Evolutionary conservation across 306 rosid genomes (phyloP), one percentile per base, ranked within the genome.

Genomic region (Canavalia ensiformis): DNA sequence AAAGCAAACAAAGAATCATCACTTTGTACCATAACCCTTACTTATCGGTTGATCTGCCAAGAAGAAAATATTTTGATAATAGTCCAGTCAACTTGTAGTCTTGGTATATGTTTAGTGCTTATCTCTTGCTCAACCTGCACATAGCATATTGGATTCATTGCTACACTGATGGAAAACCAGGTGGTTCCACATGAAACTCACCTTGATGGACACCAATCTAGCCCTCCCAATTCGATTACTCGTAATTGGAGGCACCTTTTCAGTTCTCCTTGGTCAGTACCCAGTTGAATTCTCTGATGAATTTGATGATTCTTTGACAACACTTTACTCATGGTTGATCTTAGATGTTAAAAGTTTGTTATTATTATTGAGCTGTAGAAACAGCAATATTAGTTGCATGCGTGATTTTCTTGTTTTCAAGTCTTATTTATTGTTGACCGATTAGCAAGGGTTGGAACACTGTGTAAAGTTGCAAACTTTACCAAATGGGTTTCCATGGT

Each of bases 241-340:
- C 92, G 90, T n/a, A 88, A 82, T 79, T 92, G 97, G 97, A 89
- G 90, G 80, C 90, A 92, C 69, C 90, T 87, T 50, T 75, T 92
- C 70, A 85, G 46, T 67, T 91, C 97, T 6, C 88, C 89, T 33
- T 92, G 98, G 98, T 94, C 7, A 84, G 92, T 89, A 68, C 47
- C 80, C 84, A 47, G 45, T 60, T 86, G 71, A 29, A 7, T 66
- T 75, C 78, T 37, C 46, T 5, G 6, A 10, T 42, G 6, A 55
- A 6, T 74, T 82, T 75, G n/a, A 25, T 76, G 18, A 67, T 28
- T 75, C 72, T 64, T 37, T 41, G 31, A 56, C 7, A 7, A 49
- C 8, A 81, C 57, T 29, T 8, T 28, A 0, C 31, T 25, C 11
- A 29, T 71, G 72, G 6, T 80, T 37, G 55, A 1, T 2, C 7